A percentile compares a stretch with the other conserved stretches of the same genome.
phyloP scores from a whole-genome alignment of 805 yeast species.

The Candida ovalis region DNA sequence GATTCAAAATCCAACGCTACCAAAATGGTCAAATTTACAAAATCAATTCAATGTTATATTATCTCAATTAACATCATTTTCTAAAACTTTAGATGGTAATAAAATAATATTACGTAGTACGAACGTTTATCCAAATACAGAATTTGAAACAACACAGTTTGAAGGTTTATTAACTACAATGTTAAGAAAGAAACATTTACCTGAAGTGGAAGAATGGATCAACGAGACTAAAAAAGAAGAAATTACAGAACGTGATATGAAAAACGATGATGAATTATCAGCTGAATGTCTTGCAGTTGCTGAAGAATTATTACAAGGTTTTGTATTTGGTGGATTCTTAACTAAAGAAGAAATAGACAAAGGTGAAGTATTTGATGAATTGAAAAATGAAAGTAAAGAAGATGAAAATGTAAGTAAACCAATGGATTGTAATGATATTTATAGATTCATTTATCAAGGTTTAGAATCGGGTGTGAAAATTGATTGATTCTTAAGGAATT shows the following conservation, averaged over 20 bases:
- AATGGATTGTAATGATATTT: slow-evolving; percentile 36
- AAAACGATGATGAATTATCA: slow-evolving; percentile 60
- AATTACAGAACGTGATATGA: slow-evolving; percentile 16
- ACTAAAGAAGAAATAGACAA: slow-evolving; percentile 45
- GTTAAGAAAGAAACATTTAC: slow-evolving; percentile 80
- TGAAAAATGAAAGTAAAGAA: slow-evolving; percentile 29
- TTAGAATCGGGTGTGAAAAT: slow-evolving; percentile 19
- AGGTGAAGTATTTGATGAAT: slow-evolving; percentile 21
- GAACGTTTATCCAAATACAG: slow-evolving; percentile 78
- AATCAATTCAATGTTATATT: slow-evolving; percentile 79
- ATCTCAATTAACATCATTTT: slow-evolving; percentile 78
- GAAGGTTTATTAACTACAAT: slow-evolving; percentile 81
- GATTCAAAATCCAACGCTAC: slow-evolving; percentile 34
- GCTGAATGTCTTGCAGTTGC: slow-evolving; percentile 61
- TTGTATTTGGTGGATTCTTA: slow-evolving; percentile 58
- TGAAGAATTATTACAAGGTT: slow-evolving; percentile 49
- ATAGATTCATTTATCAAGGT: slow-evolving; percentile 46
- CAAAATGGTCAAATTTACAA: slow-evolving; percentile 65
- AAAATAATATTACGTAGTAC: slow-evolving; percentile 57
- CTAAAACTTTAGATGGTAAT: slow-evolving; percentile 61
- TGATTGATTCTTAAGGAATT: not conserved
- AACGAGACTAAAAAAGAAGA: slow-evolving; percentile 25
- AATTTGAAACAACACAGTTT: slow-evolving; percentile 81
- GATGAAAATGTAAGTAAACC: slow-evolving; percentile 7
- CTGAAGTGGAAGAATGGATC: slow-evolving; percentile 90